Evolutionary conservation across 1,139 yeast genomes (phyloP).

Genomic region (Nakaseomyces nivariensis): DNA sequence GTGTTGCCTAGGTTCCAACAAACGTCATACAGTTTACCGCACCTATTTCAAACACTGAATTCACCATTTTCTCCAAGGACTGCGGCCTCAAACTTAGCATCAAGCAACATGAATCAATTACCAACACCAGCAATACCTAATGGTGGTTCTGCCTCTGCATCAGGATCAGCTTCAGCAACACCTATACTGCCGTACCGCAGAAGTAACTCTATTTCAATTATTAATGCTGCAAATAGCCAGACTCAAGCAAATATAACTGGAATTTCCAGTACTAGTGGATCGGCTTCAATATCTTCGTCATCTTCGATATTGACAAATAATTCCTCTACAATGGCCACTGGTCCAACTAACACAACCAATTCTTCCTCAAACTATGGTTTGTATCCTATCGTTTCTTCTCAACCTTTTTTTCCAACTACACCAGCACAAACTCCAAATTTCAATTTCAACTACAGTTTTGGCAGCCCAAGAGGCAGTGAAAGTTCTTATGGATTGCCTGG

Average conservation of each 20-base stretch:
- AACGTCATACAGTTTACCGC: neutral
- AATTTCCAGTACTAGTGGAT: neutral
- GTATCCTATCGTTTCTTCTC: neutral
- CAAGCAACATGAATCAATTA: neutral
- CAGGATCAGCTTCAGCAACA: neutral
- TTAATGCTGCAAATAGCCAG: neutral
- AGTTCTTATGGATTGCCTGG: neutral
- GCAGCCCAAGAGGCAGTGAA: neutral
- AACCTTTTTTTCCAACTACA: neutral
- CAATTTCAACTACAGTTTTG: neutral
- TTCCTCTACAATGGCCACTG: neutral
- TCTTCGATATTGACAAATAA: neutral
- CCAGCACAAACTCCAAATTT: neutral
- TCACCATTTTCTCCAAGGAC: neutral
- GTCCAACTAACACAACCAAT: neutral
- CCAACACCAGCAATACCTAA: neutral
- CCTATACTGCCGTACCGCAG: neutral
- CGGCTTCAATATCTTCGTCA: neutral
- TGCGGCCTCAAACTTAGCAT: neutral
- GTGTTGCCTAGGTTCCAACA: neutral
- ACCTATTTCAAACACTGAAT: neutral
- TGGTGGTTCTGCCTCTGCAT: neutral
- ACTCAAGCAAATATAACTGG: neutral
- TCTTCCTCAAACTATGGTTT: neutral
- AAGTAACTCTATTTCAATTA: neutral